phyloP scores from a whole-genome alignment of 106 monocot species.

The Agapanthus africanus region DNA sequence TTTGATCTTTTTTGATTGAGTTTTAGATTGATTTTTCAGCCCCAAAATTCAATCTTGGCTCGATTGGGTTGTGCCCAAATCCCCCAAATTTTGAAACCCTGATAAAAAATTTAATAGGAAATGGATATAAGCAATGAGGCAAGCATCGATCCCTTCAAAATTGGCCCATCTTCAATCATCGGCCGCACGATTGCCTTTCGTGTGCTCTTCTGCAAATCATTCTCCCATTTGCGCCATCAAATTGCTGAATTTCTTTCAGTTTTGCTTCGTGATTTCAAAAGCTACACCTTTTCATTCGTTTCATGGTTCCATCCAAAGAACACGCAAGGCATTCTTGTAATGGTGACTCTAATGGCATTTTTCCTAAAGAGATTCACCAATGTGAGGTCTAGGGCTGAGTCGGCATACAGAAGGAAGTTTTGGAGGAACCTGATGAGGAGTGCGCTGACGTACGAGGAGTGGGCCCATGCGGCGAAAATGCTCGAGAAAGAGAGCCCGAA shows the following conservation, averaged over 20 bases:
- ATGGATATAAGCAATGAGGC: conserved; percentile 74
- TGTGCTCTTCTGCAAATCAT: conserved; percentile 63
- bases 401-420: conserved; percentile 77
- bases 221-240: conserved; percentile 32
- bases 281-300: conserved; percentile 8
- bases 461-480: conserved; percentile 89
- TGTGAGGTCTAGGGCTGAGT: conserved; percentile 53
- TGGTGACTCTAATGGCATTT: conserved; percentile 50
- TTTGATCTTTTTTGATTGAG: not conserved
- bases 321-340: conserved; percentile 62
- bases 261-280: not conserved
- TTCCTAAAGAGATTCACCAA: conserved; percentile 46
- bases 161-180: conserved; percentile 65
- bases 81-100: not conserved
- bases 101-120: not conserved
- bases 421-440: conserved; percentile 81
- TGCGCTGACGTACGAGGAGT: conserved; percentile 84
- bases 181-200: conserved; percentile 80
- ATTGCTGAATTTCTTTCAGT: conserved; percentile 1
- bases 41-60: not conserved
- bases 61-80: not conserved
- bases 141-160: conserved; percentile 45
- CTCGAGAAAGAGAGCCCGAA: conserved; percentile 56
- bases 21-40: not conserved
- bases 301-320: conserved; percentile 76